Evolutionary conservation across 345 rosid species (phyloP).

Genomic region (Streptanthus diversifolius): DNA sequence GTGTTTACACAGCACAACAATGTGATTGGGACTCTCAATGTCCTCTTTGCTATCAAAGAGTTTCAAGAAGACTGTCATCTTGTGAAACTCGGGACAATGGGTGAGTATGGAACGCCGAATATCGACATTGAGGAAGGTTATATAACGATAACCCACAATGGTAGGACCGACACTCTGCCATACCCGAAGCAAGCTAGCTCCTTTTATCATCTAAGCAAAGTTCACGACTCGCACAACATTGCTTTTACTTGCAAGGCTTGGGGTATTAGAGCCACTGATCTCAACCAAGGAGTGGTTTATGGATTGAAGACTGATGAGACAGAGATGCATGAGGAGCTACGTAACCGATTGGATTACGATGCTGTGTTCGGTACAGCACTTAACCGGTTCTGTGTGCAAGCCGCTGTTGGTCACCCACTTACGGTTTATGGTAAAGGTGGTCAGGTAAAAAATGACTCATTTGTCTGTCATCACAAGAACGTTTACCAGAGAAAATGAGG

Average conservation of each 20-base stretch:
- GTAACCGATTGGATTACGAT: constrained; percentile 87
- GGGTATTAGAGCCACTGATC: constrained; percentile 97
- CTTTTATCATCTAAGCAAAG: constrained; percentile 97
- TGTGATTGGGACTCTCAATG: constrained; percentile 91
- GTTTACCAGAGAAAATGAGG: neutral
- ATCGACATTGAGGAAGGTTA: constrained; percentile 98
- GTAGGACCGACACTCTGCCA: constrained; percentile 90
- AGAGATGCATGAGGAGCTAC: constrained; percentile 77
- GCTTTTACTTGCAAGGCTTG: constrained; percentile 99
- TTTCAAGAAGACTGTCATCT: constrained; percentile 83
- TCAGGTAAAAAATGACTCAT: constrained; percentile 54
- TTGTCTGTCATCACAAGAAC: neutral
- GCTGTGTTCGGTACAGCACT: constrained; percentile 93
- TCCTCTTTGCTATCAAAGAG: constrained; percentile 94
- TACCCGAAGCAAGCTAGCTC: constrained; percentile 99
- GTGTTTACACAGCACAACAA: constrained; percentile 89
- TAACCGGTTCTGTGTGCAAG: constrained; percentile 95
- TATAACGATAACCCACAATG: constrained; percentile 87
- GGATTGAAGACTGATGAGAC: constrained; percentile 93
- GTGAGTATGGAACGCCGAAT: constrained; percentile 99
- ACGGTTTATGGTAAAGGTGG: constrained; percentile 98
- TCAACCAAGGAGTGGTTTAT: constrained; percentile 97
- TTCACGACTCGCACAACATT: constrained; percentile 91
- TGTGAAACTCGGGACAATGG: constrained; percentile 97
- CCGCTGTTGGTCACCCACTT: constrained; percentile 92